phyloP scores from a whole-genome alignment of 2,329 filamentous ascomycete species.

The Berkeleyomyces basicola region DNA sequence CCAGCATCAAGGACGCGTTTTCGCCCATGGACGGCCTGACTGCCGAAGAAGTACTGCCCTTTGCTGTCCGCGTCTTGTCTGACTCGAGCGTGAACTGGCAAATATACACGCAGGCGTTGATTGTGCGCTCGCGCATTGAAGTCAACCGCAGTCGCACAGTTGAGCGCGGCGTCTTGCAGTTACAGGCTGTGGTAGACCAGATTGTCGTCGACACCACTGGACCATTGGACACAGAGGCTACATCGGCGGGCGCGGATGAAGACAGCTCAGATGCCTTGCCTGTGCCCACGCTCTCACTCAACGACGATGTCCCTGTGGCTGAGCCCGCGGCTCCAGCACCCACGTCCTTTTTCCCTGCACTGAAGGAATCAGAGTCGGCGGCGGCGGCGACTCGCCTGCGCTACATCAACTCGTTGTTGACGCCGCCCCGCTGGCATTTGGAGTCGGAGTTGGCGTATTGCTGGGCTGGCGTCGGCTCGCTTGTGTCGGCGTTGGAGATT shows the following conservation, averaged over 20 bases:
- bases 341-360: conserved; percentile 65
- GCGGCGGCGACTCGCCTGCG: conserved; percentile 57
- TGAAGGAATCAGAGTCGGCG: conserved; percentile 58
- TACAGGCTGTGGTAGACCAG: conserved; percentile 91
- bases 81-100: conserved; percentile 95
- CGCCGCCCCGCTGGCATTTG: conserved; percentile 81
- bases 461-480: conserved; percentile 79
- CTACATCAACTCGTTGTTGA: conserved; percentile 70
- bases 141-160: conserved; percentile 72
- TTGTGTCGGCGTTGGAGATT: conserved; percentile 83
- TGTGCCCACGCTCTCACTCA: conserved; percentile 11
- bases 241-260: not conserved
- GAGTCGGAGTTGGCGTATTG: conserved; percentile 83
- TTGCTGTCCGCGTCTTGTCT: conserved; percentile 70
- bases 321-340: conserved; percentile 27
- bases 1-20: conserved; percentile 74
- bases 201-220: conserved; percentile 67
- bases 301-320: conserved; percentile 17
- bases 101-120: conserved; percentile 82
- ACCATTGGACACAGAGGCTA: conserved; percentile 15
- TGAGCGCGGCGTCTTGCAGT: conserved; percentile 76
- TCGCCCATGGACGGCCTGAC: conserved; percentile 73
- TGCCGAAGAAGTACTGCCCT: conserved; percentile 84
- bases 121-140: conserved; percentile 82
- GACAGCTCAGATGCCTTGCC: not conserved